phyloP scores from a whole-genome alignment of 768 basidiomycete genomes.

The Mycena rosella region DNA sequence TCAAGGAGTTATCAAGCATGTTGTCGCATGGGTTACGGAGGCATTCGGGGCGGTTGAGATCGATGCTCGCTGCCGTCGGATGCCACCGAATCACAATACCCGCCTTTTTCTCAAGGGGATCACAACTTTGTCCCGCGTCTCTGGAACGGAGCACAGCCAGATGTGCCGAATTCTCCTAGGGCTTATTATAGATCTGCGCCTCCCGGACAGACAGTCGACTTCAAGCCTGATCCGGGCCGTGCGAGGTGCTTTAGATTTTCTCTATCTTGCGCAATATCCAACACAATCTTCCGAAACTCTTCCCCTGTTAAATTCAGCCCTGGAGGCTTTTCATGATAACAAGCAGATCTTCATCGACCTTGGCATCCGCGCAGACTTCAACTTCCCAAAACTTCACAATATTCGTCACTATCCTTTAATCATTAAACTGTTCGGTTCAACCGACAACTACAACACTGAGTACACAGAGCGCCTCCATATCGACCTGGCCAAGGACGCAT shows the following conservation, averaged over 20 bases:
- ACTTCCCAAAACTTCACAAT: slow-evolving; percentile 53
- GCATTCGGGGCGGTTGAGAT: background rate
- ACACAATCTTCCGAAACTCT: background rate
- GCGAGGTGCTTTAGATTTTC: background rate
- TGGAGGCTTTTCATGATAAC: slow-evolving; percentile 5
- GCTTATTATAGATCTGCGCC: background rate
- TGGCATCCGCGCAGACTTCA: slow-evolving; percentile 47
- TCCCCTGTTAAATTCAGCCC: background rate
- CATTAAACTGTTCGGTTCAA: slow-evolving; percentile 42
- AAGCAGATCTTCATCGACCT: slow-evolving; percentile 27
- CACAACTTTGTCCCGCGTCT: background rate
- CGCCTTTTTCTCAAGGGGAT: background rate
- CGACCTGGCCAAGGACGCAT: slow-evolving; percentile 11
- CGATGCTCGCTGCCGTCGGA: slow-evolving; percentile 1
- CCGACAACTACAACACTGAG: slow-evolving; percentile 20
- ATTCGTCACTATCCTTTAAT: slow-evolving; percentile 42
- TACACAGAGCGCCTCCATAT: slow-evolving; percentile 17
- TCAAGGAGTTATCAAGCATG: slow-evolving; percentile 12
- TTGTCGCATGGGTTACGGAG: background rate
- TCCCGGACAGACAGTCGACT: background rate
- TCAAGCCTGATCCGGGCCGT: background rate
- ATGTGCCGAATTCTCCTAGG: background rate
- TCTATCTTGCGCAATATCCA: slow-evolving; percentile 6
- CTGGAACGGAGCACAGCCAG: background rate
- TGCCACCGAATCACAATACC: background rate